A percentile compares a stretch with the other conserved stretches of the same genome.
Evolutionary conservation across 352 stramenopile genomes (phyloP).

Genomic region (Pythium dissotocum): DNA sequence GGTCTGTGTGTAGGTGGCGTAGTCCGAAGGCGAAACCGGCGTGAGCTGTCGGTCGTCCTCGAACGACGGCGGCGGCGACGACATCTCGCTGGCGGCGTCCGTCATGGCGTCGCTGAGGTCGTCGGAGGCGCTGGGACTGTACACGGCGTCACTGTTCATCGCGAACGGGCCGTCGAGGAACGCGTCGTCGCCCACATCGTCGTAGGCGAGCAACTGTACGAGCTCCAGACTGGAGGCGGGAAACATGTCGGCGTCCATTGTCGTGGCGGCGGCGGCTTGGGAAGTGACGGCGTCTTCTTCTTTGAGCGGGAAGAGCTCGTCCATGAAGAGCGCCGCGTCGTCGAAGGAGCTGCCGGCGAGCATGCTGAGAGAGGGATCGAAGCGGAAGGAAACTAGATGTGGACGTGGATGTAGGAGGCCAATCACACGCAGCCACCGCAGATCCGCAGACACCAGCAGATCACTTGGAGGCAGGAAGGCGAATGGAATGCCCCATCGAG

Average conservation of each 20-base stretch:
- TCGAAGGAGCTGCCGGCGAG: conserved; percentile 10
- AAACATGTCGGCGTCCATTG: conserved; percentile 26
- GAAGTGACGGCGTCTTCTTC: conserved; percentile 36
- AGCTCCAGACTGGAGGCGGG: conserved; percentile 21
- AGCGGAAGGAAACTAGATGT: not conserved
- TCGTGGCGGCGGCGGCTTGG: conserved; percentile 11
- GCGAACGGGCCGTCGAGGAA: conserved; percentile 20
- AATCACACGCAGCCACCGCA: conserved; percentile 25
- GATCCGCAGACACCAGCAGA: not conserved
- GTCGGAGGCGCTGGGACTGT: conserved; percentile 43
- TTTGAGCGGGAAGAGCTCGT: conserved; percentile 45
- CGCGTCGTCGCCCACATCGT: conserved; percentile 30
- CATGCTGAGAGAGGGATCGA: not conserved
- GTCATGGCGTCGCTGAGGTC: conserved; percentile 43
- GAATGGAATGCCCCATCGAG: not conserved
- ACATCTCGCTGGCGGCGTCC: conserved; percentile 45
- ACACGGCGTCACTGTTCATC: conserved; percentile 22
- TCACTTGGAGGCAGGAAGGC: conserved; percentile 15
- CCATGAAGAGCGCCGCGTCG: conserved; percentile 38
- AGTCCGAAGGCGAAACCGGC: conserved; percentile 27
- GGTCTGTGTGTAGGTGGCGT: conserved; percentile 10
- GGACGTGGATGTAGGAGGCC: not conserved
- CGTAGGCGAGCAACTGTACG: conserved; percentile 51
- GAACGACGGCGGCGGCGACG: conserved; percentile 45
- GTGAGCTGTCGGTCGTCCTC: conserved; percentile 23